A percentile compares a stretch with the other conserved stretches of the same genome.
Evolutionary conservation across 2,329 filamentous ascomycete genomes (phyloP).

Genomic region (Cyphellophora attinorum): DNA sequence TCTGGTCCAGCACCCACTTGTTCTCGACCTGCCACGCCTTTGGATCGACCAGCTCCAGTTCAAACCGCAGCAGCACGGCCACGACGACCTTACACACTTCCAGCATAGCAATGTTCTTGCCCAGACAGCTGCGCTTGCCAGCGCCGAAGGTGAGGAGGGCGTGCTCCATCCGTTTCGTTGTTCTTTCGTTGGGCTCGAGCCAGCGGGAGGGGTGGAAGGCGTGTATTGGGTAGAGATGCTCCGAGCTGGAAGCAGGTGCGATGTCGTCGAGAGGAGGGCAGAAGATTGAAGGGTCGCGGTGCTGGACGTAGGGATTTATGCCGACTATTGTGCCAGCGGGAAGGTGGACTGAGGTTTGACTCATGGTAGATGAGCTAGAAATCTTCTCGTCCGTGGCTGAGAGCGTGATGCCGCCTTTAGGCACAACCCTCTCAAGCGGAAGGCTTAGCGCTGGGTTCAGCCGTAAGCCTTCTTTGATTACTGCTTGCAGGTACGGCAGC

Average conservation of each 20-base stretch:
- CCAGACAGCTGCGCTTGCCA: slow-evolving; percentile 20
- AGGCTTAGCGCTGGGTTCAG: slow-evolving; percentile 27
- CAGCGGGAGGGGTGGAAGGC: not conserved
- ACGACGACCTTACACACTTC: slow-evolving; percentile 19
- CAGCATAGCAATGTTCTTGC: slow-evolving; percentile 21
- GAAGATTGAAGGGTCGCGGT: slow-evolving; percentile 17
- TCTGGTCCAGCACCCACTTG: slow-evolving; percentile 17
- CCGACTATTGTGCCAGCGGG: slow-evolving; percentile 23
- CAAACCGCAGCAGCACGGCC: slow-evolving; percentile 15
- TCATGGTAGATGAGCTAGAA: slow-evolving; percentile 3
- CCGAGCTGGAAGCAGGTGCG: slow-evolving; percentile 12
- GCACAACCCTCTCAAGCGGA: slow-evolving; percentile 26
- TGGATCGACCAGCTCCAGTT: slow-evolving; percentile 9
- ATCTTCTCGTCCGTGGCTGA: slow-evolving; percentile 19
- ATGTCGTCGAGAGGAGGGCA: slow-evolving; percentile 17
- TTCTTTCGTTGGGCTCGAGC: not conserved
- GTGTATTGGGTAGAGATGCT: not conserved
- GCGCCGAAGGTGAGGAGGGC: slow-evolving; percentile 7
- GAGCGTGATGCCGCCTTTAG: slow-evolving; percentile 20
- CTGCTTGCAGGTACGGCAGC: slow-evolving; percentile 24
- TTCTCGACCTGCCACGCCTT: slow-evolving; percentile 15
- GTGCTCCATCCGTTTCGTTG: not conserved
- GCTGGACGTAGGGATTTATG: slow-evolving; percentile 24
- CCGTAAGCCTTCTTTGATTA: slow-evolving; percentile 29
- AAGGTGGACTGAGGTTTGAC: too few species aligned